A percentile compares a stretch with the other conserved stretches of the same genome.
These are phyloP conservation scores for Trichoderma guizhouense DNA, from an alignment of 2,329 filamentous ascomycete species.

Conservation along the genomic window DNA sequence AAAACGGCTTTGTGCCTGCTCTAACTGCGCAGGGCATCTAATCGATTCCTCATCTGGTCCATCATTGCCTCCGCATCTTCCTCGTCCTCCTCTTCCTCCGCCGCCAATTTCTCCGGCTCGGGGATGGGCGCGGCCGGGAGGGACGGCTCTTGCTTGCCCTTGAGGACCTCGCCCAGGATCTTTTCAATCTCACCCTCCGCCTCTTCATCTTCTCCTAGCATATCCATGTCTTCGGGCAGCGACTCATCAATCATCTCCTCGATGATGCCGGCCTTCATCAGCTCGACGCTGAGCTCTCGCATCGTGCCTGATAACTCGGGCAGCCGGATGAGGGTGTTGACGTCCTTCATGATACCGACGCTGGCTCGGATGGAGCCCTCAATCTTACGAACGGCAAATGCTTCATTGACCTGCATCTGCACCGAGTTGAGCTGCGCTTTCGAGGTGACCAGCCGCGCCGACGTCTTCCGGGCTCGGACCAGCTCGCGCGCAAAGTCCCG, in stretches of 20 bases:
- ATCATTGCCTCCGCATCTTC: constrained; percentile 86
- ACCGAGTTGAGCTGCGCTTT: constrained; percentile 92
- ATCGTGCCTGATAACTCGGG: constrained; percentile 87
- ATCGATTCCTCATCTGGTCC: constrained; percentile 85
- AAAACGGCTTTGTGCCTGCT: background rate
- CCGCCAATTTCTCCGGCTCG: constrained; percentile 50
- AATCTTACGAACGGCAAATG: constrained; percentile 92
- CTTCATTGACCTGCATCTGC: constrained; percentile 96
- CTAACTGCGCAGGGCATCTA: constrained; percentile 87
- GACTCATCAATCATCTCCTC: constrained; percentile 94
- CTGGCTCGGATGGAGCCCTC: constrained; percentile 84
- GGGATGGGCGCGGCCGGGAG: constrained; percentile 54
- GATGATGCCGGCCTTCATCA: constrained; percentile 93
- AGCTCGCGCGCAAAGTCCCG: constrained; percentile 87
- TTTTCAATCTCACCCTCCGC: constrained; percentile 83
- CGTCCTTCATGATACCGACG: constrained; percentile 94
- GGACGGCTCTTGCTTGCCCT: constrained; percentile 67
- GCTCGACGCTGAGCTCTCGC: constrained; percentile 78
- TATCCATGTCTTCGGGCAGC: constrained; percentile 70
- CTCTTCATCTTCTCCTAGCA: constrained; percentile 73
- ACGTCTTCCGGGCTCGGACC: constrained; percentile 74
- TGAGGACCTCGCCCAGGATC: constrained; percentile 85
- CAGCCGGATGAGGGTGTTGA: constrained; percentile 79
- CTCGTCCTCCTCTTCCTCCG: constrained; percentile 52
- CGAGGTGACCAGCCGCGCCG: constrained; percentile 71